These are phyloP conservation scores for Saccharomyces pastorianus DNA, from an alignment of 1,139 yeast genomes.

Conservation along the genomic window DNA sequence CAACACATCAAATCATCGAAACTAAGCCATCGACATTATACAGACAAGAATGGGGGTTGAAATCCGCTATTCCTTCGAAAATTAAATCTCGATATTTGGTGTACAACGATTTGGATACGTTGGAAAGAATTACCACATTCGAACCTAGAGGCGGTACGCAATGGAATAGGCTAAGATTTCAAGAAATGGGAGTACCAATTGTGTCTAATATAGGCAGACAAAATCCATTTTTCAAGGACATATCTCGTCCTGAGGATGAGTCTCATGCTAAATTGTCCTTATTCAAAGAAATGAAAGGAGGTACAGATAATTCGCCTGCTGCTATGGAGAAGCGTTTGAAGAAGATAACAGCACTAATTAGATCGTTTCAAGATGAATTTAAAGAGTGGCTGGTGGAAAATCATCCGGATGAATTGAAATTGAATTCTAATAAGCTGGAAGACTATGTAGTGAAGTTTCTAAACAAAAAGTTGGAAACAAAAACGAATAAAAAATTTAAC, in stretches of 20 bases:
- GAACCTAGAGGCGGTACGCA: conserved; percentile 42
- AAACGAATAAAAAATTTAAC: conserved; percentile 8
- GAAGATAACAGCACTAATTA: conserved; percentile 12
- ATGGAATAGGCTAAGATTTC: conserved; percentile 44
- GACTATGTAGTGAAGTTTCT: conserved; percentile 35
- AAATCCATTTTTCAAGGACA: conserved; percentile 32
- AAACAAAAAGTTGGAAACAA: conserved; percentile 17
- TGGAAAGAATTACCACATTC: conserved; percentile 45
- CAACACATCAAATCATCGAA: conserved; percentile 51
- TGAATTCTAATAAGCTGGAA: conserved; percentile 30
- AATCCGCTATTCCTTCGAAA: conserved; percentile 47
- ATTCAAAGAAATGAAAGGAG: conserved; percentile 1
- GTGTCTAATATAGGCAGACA: conserved; percentile 26
- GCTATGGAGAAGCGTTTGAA: conserved; percentile 13
- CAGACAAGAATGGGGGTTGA: conserved; percentile 59
- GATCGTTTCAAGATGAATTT: conserved; percentile 31
- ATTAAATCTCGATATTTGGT: conserved; percentile 42
- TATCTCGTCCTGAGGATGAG: conserved; percentile 17
- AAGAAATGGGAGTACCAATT: conserved; percentile 39
- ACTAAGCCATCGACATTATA: conserved; percentile 47
- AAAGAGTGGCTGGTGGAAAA: conserved; percentile 35
- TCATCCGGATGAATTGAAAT: conserved; percentile 34
- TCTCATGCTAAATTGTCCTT: conserved; percentile 7
- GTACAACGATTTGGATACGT: conserved; percentile 44
- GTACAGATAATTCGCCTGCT: conserved; percentile 2